A percentile compares a stretch with the other conserved stretches of the same genome.
phyloP scores from a whole-genome alignment of 1,284 basidiomycete species.

The Spongispora temasekensis region DNA sequence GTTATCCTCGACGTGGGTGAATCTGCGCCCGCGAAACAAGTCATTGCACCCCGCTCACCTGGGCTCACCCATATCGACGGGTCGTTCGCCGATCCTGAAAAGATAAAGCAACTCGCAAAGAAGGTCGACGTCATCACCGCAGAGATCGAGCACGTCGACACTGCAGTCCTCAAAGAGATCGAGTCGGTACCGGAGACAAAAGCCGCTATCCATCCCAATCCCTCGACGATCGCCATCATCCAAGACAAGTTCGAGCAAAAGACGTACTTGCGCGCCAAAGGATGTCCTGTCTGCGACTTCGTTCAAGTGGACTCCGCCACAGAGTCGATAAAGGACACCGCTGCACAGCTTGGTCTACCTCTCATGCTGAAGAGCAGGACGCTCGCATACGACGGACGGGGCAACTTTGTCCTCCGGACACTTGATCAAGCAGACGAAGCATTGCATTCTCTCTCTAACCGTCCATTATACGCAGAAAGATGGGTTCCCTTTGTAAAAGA shows the following conservation, averaged over 20 bases:
- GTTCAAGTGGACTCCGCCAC: slow-evolving; percentile 55
- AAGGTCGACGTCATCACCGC: slow-evolving; percentile 92
- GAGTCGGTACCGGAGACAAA: slow-evolving; percentile 41
- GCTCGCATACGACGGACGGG: slow-evolving; percentile 94
- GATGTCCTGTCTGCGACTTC: slow-evolving; percentile 79
- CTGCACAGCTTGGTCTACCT: slow-evolving; percentile 73
- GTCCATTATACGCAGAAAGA: slow-evolving; percentile 85
- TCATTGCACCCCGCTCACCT: too few species aligned
- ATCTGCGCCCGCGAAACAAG: slow-evolving; percentile 89
- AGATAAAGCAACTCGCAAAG: slow-evolving; percentile 80
- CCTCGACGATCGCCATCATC: slow-evolving; percentile 84
- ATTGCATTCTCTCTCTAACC: slow-evolving; percentile 63
- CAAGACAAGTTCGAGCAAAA: slow-evolving; percentile 98
- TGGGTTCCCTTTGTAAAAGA: too few species aligned
- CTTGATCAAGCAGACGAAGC: slow-evolving; percentile 60
- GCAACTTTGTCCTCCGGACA: slow-evolving; percentile 81
- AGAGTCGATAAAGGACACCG: slow-evolving; percentile 61
- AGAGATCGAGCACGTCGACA: slow-evolving; percentile 98
- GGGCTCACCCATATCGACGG: slow-evolving; percentile 83
- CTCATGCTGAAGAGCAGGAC: slow-evolving; percentile 97
- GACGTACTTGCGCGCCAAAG: slow-evolving; percentile 62
- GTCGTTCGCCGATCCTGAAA: slow-evolving; percentile 80
- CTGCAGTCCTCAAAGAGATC: slow-evolving; percentile 70
- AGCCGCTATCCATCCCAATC: slow-evolving; percentile 82
- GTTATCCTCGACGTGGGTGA: slow-evolving; percentile 86